Evolutionary conservation across 1,284 basidiomycete species (phyloP).

Genomic region (Papiliotrema laurentii): DNA sequence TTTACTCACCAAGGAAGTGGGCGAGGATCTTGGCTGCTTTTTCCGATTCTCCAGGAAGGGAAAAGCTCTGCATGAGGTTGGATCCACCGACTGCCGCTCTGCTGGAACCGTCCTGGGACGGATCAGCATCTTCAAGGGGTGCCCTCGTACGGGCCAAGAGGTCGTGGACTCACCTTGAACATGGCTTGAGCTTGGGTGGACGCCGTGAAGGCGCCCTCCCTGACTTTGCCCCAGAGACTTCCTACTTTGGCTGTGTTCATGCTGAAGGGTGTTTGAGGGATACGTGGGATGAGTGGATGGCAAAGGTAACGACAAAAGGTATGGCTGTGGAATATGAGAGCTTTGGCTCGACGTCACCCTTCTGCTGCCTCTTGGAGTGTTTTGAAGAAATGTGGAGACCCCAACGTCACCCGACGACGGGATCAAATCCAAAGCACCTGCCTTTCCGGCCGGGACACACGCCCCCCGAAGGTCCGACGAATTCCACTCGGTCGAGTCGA

Average conservation of each 20-base stretch:
- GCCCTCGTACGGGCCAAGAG: constrained; percentile 1
- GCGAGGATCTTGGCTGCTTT: constrained; percentile 87
- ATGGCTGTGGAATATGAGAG: not conserved
- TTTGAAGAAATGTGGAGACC: too few relatives aligned
- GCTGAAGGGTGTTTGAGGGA: not conserved
- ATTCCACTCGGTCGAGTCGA: not conserved
- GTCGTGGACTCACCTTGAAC: constrained; percentile 22
- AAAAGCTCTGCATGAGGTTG: constrained; percentile 74
- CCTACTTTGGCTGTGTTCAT: not conserved
- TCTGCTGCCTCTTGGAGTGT: not conserved
- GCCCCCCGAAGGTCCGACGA: too few relatives aligned
- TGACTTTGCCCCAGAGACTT: constrained; percentile 20
- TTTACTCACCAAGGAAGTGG: constrained; percentile 72
- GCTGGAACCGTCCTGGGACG: constrained; percentile 29
- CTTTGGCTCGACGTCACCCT: not conserved
- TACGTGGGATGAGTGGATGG: not conserved
- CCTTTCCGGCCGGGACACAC: too few relatives aligned
- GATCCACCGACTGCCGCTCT: constrained; percentile 38
- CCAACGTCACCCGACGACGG: too few relatives aligned
- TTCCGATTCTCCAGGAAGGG: constrained; percentile 78
- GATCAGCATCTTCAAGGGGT: constrained; percentile 3
- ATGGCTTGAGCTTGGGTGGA: constrained; percentile 27
- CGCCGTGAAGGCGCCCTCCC: constrained; percentile 16
- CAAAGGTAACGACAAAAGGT: not conserved
- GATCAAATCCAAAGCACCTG: too few relatives aligned